These are phyloP conservation scores for Lasiosphaeria ovina DNA, from an alignment of 495 filamentous ascomycete genomes.

Conservation along the genomic window DNA sequence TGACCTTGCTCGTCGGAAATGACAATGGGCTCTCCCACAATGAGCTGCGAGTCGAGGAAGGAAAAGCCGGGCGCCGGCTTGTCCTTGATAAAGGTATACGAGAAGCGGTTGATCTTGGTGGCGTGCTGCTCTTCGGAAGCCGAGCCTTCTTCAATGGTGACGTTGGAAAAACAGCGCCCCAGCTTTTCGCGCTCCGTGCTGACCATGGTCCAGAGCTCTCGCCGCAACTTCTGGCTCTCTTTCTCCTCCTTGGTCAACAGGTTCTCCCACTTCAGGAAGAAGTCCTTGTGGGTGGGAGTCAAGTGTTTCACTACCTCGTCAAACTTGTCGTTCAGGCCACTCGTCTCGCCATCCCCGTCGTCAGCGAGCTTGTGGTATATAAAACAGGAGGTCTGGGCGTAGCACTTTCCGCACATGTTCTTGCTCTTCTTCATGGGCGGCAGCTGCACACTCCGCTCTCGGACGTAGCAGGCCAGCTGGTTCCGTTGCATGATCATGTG, in stretches of 20 bases:
- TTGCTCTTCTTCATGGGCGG: conserved; percentile 82
- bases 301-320: conserved; percentile 72
- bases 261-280: conserved; percentile 92
- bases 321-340: conserved; percentile 71
- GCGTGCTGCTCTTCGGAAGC: conserved; percentile 62
- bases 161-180: conserved; percentile 63
- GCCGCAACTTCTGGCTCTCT: conserved; percentile 74
- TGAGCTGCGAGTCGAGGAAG: conserved; percentile 89
- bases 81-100: conserved; percentile 76
- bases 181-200: conserved; percentile 84
- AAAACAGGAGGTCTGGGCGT: conserved; percentile 84
- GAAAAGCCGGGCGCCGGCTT: conserved; percentile 59
- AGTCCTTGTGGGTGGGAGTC: conserved; percentile 67
- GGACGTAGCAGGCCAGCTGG: conserved; percentile 75
- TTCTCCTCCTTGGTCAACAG: conserved; percentile 92
- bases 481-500: conserved; percentile 98
- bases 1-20: conserved; percentile 95
- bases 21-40: conserved; percentile 85
- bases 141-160: conserved; percentile 76
- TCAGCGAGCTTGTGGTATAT: conserved; percentile 93
- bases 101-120: conserved; percentile 84
- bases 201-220: conserved; percentile 93
- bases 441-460: conserved; percentile 70
- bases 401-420: conserved; percentile 77
- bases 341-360: conserved; percentile 76